Evolutionary conservation across 139 green algal genomes (phyloP), one percentile per base, ranked within the genome.

Genomic region (Trebouxia sp.): DNA sequence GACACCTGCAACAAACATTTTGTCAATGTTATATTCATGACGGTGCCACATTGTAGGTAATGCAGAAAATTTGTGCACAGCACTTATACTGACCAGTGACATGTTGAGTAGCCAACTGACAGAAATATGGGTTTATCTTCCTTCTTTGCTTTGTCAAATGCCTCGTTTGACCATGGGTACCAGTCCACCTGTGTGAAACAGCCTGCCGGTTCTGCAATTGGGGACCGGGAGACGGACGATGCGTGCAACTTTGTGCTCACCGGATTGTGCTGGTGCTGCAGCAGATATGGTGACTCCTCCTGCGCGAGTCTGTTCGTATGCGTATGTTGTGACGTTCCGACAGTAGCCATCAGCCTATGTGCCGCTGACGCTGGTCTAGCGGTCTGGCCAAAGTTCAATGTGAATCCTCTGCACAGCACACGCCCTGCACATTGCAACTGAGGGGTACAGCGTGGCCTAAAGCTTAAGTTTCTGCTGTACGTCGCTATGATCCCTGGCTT

Each of bases 91-190:
- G 30, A 80, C 76, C 81, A 85, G 28, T 85, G 81, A 38, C 81
- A 85, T 50, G 81, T 85, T 12, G 84, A 81, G 78, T 97, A 96
- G 3, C 93, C 93, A 26, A 97, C 87, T 0, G 88, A 95, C 41
- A 98, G 87, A 62, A 98, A 98, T 26, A 98, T 97, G 32, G 94
- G 94, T 65, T 93, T 95, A 79, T 94, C 82, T 78, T 94, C 84
- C 26, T 32, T 11, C 28, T 66, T 48, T 0, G 94, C 94, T 42
- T 85, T 87, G 0, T 88, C 84, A 65, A 98, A 94, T 0, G 94
- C 94, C 67, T 97, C 94, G 47, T 90, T 79, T 7, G 90, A 85
- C 94, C 94, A 98, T 0, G 94, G 87, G 66, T 95, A 97, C 94
- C 94, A 98, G 39, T 98, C 92, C 35, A 98, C 92, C 92, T 96